Evolutionary conservation across 106 monocot genomes (phyloP), one percentile per base, ranked within the genome.

Genomic region (Cymbidium sinense): DNA sequence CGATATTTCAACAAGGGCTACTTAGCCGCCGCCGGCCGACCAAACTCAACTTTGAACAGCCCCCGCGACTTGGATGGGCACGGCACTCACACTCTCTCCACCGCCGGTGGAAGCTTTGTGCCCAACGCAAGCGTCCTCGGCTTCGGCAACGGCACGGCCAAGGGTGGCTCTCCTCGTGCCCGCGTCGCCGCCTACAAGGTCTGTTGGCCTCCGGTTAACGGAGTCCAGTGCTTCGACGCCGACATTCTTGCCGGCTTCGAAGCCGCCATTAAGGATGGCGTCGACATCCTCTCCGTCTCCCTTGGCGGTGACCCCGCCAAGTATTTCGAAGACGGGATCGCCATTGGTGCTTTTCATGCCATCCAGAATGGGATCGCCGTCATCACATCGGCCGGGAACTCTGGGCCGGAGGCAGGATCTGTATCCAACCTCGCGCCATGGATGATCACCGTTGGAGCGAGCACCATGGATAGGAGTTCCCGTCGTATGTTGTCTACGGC

Each of bases 121-220:
- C 12, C 82, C 19, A 43, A 50, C 7, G 82, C 77, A 8, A 70
- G n/a, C 83, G 34, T 86, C 47, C 78, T 81, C 43, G 83, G 79
- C 23, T 77, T 76, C 20, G 89, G 80, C 47, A 88, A 78, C 0
- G 88, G 88, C 62, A 88, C 88, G 5, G 85, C 88, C 61, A 86
- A 83, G 31, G 89, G 89, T 2, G 89, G 89, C 18, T 83, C 89
- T 1, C 86, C 89, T 1, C 4, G n/a, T 10, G 83, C 89, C 51
- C 81, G 83, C 4, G 81, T 84, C n/a, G 89, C 83, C 7, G 78
- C 86, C 39, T 89, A 89, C 81, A 89, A 84, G 77, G 89, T 89
- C 7, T 86, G 86, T 43, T 74, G 55, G 77, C 43, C 67, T 0
- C 19, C 25, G 10, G 21, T 77, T 54, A 34, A 71, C 39, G 82